Base-by-base conservation (phyloP, 1,284 basidiomycete genomes). In the Sanghuangporus sanghuang region DNA sequence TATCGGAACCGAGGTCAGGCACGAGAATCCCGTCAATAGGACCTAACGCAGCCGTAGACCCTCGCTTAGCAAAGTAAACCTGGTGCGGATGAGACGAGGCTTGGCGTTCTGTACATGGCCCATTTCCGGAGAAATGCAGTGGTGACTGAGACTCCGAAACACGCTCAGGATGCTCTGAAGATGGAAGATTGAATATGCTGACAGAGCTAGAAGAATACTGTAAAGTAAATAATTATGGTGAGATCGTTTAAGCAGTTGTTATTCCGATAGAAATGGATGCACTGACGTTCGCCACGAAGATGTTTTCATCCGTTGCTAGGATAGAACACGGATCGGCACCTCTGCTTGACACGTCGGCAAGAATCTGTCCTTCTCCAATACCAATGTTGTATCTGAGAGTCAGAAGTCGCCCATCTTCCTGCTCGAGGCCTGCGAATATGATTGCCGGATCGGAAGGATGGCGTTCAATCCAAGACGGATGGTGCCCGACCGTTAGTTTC, bases 1-100 rank as follows among this genome's bases (percentile, higher is more conserved):
- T 79, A 70, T 92, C 90, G 1, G 82, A 77, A 9, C 90, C 90
- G 2, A 92, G 76, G 71, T 92, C 89, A 1, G 89, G 85, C 1
- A 92, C 79, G 21, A 92, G 76, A 9, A 92, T 73, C 67, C 90
- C 87, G n/a, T 68, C 64, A 23, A 78, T 38, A 36, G 38, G 72
- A 57, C 75, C 27, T 36, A 36, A 32, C 2, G 53, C 11, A 7
- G 73, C 40, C 75, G 46, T 16, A 68, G 53, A 2, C 75, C 67
- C 55, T 27, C 9, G 27, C 23, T 52, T 36, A 18, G 32, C 12
- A 4, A 54, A 16, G 78, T 75, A 53, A 82, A 84, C 80, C 69
- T 92, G 86, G 72, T 92, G 90, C 0, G 87, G 85, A 70, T 92
- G 90, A 2, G 90, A 78, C 2, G 73, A 73, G 62, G 81, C 78